These are phyloP conservation scores for Tetraselmis chui DNA, from an alignment of 139 green algal species.

Conservation along the genomic window DNA sequence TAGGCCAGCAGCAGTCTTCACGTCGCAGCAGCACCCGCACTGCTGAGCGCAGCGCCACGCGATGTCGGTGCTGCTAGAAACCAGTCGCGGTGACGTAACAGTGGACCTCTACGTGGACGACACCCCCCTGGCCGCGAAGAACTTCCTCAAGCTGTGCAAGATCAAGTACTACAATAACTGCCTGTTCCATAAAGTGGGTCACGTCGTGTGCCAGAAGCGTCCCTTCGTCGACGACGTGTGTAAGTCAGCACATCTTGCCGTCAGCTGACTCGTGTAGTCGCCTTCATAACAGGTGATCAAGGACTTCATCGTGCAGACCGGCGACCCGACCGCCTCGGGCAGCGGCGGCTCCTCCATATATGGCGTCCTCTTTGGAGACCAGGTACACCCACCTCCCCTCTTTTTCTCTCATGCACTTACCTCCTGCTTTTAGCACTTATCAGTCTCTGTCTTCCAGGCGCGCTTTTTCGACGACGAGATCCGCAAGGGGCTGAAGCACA, in stretches of 20 bases:
- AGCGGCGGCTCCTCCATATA: slow-evolving; percentile 84
- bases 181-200: slow-evolving; percentile 87
- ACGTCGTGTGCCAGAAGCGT: no score
- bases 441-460: slow-evolving; percentile 69
- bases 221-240: no score
- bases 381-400: background rate
- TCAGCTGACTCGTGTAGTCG: no score
- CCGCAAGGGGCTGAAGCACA: slow-evolving; percentile 70
- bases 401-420: no score
- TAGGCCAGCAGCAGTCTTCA: background rate
- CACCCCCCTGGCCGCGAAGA: slow-evolving; percentile 66
- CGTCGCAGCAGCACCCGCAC: no score
- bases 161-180: slow-evolving; percentile 92
- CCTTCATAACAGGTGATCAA: background rate
- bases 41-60: background rate
- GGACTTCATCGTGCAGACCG: slow-evolving; percentile 82
- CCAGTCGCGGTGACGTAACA: slow-evolving; percentile 86
- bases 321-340: slow-evolving; percentile 82
- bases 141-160: slow-evolving; percentile 95
- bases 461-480: slow-evolving; percentile 96
- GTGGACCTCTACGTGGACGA: slow-evolving; percentile 86
- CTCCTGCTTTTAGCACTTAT: no score
- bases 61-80: slow-evolving; percentile 95
- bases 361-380: slow-evolving; percentile 27
- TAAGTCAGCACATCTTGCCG: no score